Base-by-base conservation (phyloP, 2,329 filamentous ascomycete species). In the Ambrosiella cleistominuta region DNA sequence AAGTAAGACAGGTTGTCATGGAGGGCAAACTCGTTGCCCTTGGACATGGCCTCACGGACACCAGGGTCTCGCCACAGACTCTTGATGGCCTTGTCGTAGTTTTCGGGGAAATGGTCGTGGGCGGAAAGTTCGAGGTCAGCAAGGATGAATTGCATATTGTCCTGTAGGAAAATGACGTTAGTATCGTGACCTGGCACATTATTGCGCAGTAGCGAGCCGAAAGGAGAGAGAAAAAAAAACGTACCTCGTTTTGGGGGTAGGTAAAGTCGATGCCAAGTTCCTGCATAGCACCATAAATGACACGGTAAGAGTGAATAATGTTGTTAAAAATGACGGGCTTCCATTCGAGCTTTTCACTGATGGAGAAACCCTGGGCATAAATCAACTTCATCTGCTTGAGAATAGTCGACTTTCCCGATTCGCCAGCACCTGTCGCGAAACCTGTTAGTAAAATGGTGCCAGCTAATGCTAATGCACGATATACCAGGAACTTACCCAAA, bases 311-410 rank as follows among this genome's bases (percentile, higher is more conserved):
- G 65, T 95, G 87, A 56, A 96, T 76, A 63, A 97, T 79, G 70
- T 98, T 98, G 71, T 85, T 90, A 72, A 96, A 97, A 64, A 97
- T 90, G 66, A 96, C 90, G 13, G 89, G 86, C 65, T 93, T 89
- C 79, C 88, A 95, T 75, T 96, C 88, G 63, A 94, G 82, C 70
- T 89, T 87, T 70, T 97, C 93, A 63, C 81, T 82, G 66, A 87
- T 86, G 66, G 82, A 88, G 73, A 97, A 97, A 55, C 93, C 91
- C 70, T 89, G 83, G 12, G 88, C 83, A 70, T 97, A 93, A 65
- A 98, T 96, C 70, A 98, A 83, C 70, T 91, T 91, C 93, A 98
- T 97, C 76, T 97, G 91, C 75, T 97, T 97, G 63, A 97, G 80
- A 60, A 97, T 90, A 1, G 91, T 97, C 7, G 91, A 96, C 72